phyloP scores from a whole-genome alignment of 2,329 filamentous ascomycete genomes.

The Bertia moriformis region DNA sequence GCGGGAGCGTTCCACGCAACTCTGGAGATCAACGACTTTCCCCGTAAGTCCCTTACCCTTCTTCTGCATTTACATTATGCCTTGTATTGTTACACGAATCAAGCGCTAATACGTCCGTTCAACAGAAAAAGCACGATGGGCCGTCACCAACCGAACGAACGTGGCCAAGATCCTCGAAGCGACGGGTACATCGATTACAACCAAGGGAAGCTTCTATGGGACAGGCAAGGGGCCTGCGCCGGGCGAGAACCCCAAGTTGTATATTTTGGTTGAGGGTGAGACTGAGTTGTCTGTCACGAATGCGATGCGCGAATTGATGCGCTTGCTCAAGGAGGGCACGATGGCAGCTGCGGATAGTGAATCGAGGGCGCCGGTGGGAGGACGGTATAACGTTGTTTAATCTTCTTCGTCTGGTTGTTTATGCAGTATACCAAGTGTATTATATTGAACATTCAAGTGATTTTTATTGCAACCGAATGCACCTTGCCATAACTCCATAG shows the following conservation, averaged over 20 bases:
- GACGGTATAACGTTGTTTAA: slow-evolving; percentile 75
- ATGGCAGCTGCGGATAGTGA: slow-evolving; percentile 81
- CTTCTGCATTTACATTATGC: too few relatives aligned
- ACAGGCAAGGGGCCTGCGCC: slow-evolving; percentile 65
- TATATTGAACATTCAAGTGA: too few relatives aligned
- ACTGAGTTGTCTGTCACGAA: slow-evolving; percentile 83
- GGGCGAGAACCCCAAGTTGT: slow-evolving; percentile 77
- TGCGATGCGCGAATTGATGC: slow-evolving; percentile 79
- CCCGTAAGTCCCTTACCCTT: slow-evolving; percentile 27
- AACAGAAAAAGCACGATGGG: slow-evolving; percentile 79
- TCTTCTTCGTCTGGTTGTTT: not conserved
- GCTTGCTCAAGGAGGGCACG: slow-evolving; percentile 77
- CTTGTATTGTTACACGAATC: not conserved
- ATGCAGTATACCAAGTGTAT: not conserved
- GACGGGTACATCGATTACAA: slow-evolving; percentile 90
- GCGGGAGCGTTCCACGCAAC: slow-evolving; percentile 94
- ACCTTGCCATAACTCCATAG: too few relatives aligned
- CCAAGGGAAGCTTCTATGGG: slow-evolving; percentile 83
- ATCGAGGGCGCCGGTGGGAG: slow-evolving; percentile 61
- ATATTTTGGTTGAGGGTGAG: slow-evolving; percentile 94
- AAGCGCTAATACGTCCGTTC: not conserved
- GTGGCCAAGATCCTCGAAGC: slow-evolving; percentile 94
- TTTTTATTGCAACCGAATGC: too few relatives aligned
- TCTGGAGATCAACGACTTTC: slow-evolving; percentile 97
- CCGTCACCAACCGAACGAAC: slow-evolving; percentile 94